Percentiles rank a stretch among this genome's conserved stretches.
Evolutionary conservation across 257 asterid genomes (phyloP).

Genomic region (Gentiana dahurica): DNA sequence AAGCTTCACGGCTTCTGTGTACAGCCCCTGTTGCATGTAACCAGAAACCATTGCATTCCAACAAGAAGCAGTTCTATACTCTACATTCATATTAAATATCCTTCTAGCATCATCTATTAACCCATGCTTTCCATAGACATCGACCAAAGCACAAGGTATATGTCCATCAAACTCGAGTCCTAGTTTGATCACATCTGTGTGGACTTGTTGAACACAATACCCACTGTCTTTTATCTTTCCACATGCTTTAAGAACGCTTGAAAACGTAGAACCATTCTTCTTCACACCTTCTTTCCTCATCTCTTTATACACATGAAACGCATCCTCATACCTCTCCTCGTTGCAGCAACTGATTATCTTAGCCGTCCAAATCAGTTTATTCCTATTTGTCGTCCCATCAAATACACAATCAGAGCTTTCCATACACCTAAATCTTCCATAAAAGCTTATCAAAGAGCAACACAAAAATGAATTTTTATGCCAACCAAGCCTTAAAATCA

Average conservation of each 20-base stretch:
- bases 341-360: constrained; percentile 42
- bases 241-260: constrained; percentile 63
- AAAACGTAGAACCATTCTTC: constrained; percentile 45
- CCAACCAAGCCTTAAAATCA: constrained; percentile 53
- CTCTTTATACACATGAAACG: constrained; percentile 34
- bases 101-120: constrained; percentile 31
- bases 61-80: constrained; percentile 30
- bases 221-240: constrained; percentile 32
- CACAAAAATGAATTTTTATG: constrained; percentile 27
- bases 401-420: constrained; percentile 43
- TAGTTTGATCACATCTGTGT: constrained; percentile 42
- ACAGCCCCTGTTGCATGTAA: constrained; percentile 36
- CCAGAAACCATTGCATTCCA: constrained; percentile 49
- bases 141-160: constrained; percentile 60
- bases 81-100: constrained; percentile 24
- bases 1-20: constrained; percentile 34
- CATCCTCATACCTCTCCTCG: constrained; percentile 28
- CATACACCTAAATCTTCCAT: constrained; percentile 36
- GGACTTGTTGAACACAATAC: constrained; percentile 52
- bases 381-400: constrained; percentile 18
- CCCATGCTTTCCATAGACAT: constrained; percentile 55
- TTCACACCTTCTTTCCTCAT: constrained; percentile 60
- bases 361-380: constrained; percentile 59
- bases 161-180: constrained; percentile 51
- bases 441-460: constrained; percentile 63